Evolutionary conservation across 2,329 filamentous ascomycete species (phyloP), one percentile per base, ranked within the genome.

Genomic region (Teratosphaeriaceae sp.): DNA sequence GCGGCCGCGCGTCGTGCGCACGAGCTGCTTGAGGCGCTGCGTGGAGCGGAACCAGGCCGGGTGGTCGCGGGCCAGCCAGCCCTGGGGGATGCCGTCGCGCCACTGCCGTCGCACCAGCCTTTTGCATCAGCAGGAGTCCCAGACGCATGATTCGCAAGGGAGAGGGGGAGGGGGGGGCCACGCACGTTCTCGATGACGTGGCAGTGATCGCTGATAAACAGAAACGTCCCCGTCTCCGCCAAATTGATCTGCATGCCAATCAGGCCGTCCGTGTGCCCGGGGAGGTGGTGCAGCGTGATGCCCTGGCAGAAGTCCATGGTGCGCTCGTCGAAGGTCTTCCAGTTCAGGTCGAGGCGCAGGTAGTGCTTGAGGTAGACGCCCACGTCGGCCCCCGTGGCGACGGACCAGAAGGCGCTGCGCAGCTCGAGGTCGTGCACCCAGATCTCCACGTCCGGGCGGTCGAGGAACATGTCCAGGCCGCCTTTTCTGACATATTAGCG

Each of bases 221-320:
- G 44, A 45, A 56, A 60, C 1, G 61, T 62, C 13, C 59, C 61
- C 34, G 47, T 57, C 9, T 63, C 54, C 2, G 50, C 55, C 43
- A 64, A 48, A 47, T 64, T 63, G 48, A 63, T 59, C 43, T 63
- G 61, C 60, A 63, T 61, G 15, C 58, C 60, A 31, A 62, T 56
- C 29, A 63, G 42, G 21, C 61, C 59, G 31, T 63, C 60, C 3
- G 61, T 64, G 44, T 64, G 61, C n/a, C 61, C 60, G 13, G 61
- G 61, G 7, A 63, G 50, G 38, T 64, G 60, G 43, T 61, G 60
- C n/a, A 64, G 51, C 12, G 60, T 63, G 24, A 64, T 60, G 33
- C 60, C 59, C 42, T 62, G 59, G 46, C 56, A 60, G 47, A 63
- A 60, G 44, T 63, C 60, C 38, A 62, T 50, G 7, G 50, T 53